Percentiles rank a stretch among this genome's conserved stretches.
Conservation (phyloP, 306 rosid genomes). For the Abrus precatorius region DNA sequence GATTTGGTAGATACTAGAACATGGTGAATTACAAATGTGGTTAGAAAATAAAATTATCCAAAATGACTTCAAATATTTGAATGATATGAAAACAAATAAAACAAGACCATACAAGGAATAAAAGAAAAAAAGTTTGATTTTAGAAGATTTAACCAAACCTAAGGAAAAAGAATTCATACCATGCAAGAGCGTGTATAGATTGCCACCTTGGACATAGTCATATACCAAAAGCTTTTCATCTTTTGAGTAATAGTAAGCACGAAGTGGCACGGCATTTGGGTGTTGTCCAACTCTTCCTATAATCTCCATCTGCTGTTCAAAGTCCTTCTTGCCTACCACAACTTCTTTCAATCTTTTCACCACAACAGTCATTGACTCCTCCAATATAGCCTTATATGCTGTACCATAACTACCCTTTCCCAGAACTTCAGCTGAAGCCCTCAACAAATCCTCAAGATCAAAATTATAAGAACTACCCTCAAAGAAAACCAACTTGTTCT, state of each 20-base stretch:
- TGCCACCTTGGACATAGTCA: constrained; percentile 73
- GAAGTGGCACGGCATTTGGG: constrained; percentile 74
- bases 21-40: neutral
- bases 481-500: constrained; percentile 86
- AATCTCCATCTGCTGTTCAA: constrained; percentile 85
- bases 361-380: constrained; percentile 83
- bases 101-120: constrained; percentile 4
- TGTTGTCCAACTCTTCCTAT: constrained; percentile 85
- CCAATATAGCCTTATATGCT: constrained; percentile 85
- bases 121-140: constrained; percentile 14
- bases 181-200: constrained; percentile 73
- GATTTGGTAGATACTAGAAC: constrained; percentile 6
- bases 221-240: constrained; percentile 89
- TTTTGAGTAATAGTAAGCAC: constrained; percentile 89
- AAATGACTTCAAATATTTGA: constrained; percentile 22
- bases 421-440: constrained; percentile 91
- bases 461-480: constrained; percentile 89
- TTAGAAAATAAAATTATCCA: constrained; percentile 22
- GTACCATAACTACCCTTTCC: constrained; percentile 94
- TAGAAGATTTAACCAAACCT: constrained; percentile 13
- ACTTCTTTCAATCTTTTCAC: constrained; percentile 93
- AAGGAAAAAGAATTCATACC: constrained; percentile 58
- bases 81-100: constrained; percentile 30
- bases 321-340: constrained; percentile 80
- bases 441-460: constrained; percentile 86